Evolutionary conservation across 2,329 filamentous ascomycete species (phyloP).

Genomic region (Botrytis cinerea): DNA sequence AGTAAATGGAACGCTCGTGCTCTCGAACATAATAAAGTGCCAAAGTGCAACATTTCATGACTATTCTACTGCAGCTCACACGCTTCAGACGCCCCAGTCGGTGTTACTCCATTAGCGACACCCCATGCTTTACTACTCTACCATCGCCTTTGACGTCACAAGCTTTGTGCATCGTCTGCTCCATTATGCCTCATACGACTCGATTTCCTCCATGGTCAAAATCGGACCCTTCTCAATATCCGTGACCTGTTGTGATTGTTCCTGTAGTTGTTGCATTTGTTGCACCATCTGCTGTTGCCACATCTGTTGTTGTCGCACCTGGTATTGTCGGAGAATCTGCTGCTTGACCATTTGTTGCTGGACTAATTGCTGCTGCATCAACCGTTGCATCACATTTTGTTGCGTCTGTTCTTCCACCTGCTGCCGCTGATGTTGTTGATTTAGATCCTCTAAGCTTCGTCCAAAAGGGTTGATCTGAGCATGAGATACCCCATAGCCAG

Average conservation of each 20-base stretch:
- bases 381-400: neutral
- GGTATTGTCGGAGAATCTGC: neutral
- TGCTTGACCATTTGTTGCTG: neutral
- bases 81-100: neutral
- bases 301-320: neutral
- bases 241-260: neutral
- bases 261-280: neutral
- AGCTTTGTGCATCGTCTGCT: neutral
- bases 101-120: conserved; percentile 1
- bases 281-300: neutral
- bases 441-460: neutral
- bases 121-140: neutral
- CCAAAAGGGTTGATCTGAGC: neutral
- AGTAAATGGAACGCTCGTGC: conserved; percentile 18
- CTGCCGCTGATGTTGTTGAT: conserved; percentile 2
- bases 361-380: neutral
- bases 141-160: neutral
- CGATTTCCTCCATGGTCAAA: neutral
- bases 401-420: neutral
- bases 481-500: neutral
- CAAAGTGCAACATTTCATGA: conserved; percentile 5
- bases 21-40: neutral
- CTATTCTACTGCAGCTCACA: neutral
- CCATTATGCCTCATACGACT: neutral
- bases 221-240: neutral